Evolutionary conservation across 208 protist genomes (phyloP), one percentile per base, ranked within the genome.

Genomic region (Porcisia hertigi): DNA sequence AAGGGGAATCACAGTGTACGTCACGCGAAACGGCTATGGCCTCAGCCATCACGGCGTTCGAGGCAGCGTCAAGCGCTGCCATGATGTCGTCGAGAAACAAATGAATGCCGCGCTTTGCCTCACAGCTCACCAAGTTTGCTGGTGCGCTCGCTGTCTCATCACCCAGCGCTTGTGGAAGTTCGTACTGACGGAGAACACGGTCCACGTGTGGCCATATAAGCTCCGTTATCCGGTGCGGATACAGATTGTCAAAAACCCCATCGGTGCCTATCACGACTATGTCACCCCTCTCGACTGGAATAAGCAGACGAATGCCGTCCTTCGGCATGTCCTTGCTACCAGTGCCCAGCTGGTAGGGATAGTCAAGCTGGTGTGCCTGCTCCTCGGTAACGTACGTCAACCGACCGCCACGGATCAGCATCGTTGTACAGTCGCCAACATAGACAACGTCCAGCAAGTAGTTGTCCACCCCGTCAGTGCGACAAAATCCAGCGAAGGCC

Each of bases 231-330:
- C 76, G 71, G 5, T 79, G 43, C 12, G 82, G 73, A 63, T 92
- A 94, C 14, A 94, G 23, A 41, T 94, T 94, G 75, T 94, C 90
- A 71, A 94, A 94, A 18, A 94, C 18, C 41, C 90, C 90, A 73
- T 94, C 90, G 43, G 80, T 85, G 64, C 90, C 90, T 74, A 94
- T 86, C 30, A 94, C 77, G 6, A 94, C 66, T 1, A 94, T 16
- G 58, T 94, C 90, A 2, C 90, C 88, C 23, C 71, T 72, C 52
- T 88, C 80, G 0, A 94, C 83, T 1, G 83, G 85, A 1, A 89
- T 36, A 16, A 88, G 87, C 1, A 86, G 73, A 30, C 86, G 81
- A 49, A 87, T 69, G 16, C 77, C 75, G 54, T 81, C 77, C 47
- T 70, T 72, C 3, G 90, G 88, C 4, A 75, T 91, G 76, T 94